Base-by-base conservation (phyloP, 768 basidiomycete species). In the Collybiopsis confluens region DNA sequence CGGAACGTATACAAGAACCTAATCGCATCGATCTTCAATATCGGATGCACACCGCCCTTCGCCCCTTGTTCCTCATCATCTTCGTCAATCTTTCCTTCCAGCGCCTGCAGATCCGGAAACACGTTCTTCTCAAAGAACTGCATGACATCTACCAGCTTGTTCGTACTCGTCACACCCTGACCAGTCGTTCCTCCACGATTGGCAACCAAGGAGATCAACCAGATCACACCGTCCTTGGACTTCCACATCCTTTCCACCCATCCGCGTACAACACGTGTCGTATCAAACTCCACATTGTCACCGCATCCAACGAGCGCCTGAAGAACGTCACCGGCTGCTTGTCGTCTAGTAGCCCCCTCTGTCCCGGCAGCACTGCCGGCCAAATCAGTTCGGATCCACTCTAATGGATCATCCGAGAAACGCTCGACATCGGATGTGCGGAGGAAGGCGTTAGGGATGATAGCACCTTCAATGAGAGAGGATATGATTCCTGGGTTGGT, bases 331-430 rank as follows among this genome's bases (percentile, higher is more conserved):
- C 90, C 93, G 0, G 94, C 96, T 2, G 96, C 90, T 62, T 97
- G 92, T 37, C 96, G 77, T 27, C 94, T 82, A 0, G 95, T 98
- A 40, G 89, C 83, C 26, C 81, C 79, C 61, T 95, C 95, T 52
- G 81, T 71, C 24, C 81, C 81, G 58, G 63, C 70, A 49, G 76
- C 67, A 54, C 88, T 85, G 52, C 75, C 78, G 13, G 93, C 78
- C 24, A 96, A 74, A 62, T 96, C 93, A 38, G 91, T 78, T 20
- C 92, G 86, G 60, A 98, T 90, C 65, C 88, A 98, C 65, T 98
- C 96, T 36, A 96, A 80, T 0, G 97, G 95, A 59, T 97, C 95
- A 56, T 98, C 97, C 69, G 97, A 94, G 62, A 99, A 98, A 66
- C 93, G 86, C 62, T 99, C 97, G 46, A 91, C 79, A 53, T 98